phyloP scores from a whole-genome alignment of 345 rosid genomes.

The Kandelia obovata region DNA sequence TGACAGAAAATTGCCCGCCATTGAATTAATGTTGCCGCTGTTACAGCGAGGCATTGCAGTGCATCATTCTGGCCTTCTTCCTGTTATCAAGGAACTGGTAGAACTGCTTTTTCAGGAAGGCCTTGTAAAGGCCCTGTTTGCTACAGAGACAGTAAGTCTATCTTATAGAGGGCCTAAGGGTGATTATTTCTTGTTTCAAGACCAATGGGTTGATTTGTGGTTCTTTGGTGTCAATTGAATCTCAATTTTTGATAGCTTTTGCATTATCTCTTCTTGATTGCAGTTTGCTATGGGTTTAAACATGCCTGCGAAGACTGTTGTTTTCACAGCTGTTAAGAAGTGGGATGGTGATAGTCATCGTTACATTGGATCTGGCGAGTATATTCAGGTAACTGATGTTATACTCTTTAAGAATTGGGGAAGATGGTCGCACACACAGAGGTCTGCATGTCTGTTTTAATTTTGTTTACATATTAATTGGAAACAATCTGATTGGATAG shows the following conservation, averaged over 20 bases:
- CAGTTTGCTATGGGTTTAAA: conserved; percentile 99
- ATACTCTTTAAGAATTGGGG: conserved; percentile 1
- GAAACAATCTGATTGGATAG: conserved; percentile 41
- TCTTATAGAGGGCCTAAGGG: not conserved
- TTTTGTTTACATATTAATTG: conserved; percentile 3
- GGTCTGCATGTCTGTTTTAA: not conserved
- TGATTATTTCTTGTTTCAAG: not conserved
- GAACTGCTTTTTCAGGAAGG: conserved; percentile 99
- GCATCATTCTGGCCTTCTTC: conserved; percentile 99
- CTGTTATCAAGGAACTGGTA: conserved; percentile 94
- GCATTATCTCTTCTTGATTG: conserved; percentile 13
- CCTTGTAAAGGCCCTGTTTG: conserved; percentile 94
- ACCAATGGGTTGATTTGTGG: not conserved
- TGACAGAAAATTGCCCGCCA: conserved; percentile 91
- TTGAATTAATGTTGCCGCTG: conserved; percentile 91
- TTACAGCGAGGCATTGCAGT: conserved; percentile 97
- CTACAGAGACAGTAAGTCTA: conserved; percentile 89
- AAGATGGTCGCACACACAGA: not conserved
- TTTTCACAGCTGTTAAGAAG: conserved; percentile 89
- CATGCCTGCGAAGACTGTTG: conserved; percentile 99
- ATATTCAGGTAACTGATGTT: conserved; percentile 69
- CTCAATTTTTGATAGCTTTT: no score
- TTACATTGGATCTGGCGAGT: conserved; percentile 91
- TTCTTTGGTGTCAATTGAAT: not conserved
- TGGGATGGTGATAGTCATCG: conserved; percentile 99